Evolutionary conservation across 306 rosid species (phyloP).

Genomic region (Argentina anserina): DNA sequence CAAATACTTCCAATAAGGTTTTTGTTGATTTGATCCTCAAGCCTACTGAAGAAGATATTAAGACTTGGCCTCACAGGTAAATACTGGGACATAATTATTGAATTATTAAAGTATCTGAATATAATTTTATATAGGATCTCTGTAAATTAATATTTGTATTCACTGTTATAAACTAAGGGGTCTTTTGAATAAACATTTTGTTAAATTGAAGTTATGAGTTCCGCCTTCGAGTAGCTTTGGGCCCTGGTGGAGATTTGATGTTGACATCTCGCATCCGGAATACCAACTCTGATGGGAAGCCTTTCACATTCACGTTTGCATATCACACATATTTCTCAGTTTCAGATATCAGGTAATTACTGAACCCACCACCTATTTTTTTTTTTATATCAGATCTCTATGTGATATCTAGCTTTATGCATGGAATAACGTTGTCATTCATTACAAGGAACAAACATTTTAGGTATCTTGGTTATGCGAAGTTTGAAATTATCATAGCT

Average conservation of each 20-base stretch:
- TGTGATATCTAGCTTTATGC: background rate
- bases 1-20: constrained; percentile 50
- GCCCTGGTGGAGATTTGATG: constrained; percentile 87
- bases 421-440: background rate
- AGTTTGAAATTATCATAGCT: background rate
- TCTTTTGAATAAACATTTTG: constrained; percentile 8
- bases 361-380: too few species aligned
- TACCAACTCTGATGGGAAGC: constrained; percentile 85
- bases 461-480: background rate
- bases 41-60: constrained; percentile 76
- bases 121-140: background rate
- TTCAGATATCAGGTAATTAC: constrained; percentile 75
- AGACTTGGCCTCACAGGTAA: constrained; percentile 86
- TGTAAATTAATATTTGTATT: background rate
- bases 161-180: background rate
- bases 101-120: background rate
- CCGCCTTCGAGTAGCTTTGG: constrained; percentile 83
- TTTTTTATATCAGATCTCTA: background rate
- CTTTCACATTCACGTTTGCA: constrained; percentile 87
- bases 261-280: constrained; percentile 90
- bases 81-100: constrained; percentile 1
- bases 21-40: constrained; percentile 82
- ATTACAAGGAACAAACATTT: background rate
- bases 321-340: constrained; percentile 92
- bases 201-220: constrained; percentile 63